Base-by-base conservation (phyloP, 2,329 filamentous ascomycete genomes). In the Penicillium vulpinum region DNA sequence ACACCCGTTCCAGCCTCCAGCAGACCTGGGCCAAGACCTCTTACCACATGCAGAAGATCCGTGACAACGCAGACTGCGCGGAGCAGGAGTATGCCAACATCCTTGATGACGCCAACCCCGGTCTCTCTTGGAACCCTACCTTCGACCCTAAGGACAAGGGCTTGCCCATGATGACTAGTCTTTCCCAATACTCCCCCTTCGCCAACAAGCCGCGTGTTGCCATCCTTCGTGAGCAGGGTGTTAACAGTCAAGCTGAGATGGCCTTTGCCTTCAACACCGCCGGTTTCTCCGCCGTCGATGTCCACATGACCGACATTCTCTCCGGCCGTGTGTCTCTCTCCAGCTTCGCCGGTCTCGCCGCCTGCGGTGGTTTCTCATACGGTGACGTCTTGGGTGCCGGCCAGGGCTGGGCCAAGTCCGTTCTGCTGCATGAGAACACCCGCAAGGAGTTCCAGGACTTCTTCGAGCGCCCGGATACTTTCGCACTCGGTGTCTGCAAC, bases 211-310 rank as follows among this genome's bases (percentile, higher is more conserved):
- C 90, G 1, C 86, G 87, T 31, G 92, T 99, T 24, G 94, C 94
- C 41, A 96, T 99, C 66, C 85, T 99, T 22, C 85, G 94, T 70
- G 94, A 97, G 75, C 92, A 97, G 74, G 94, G 94, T 73, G 91
- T 96, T 64, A 97, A 99, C 77, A 91, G 92, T 40, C 86, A 97
- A 68, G 88, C 91, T n/a, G 94, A 99, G 75, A 96, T 99, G 91
- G 94, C 94, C 1, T 97, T 96, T 70, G 92, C 92, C 47, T 97
- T 97, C 82, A 87, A 89, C 63, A 87, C 87, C 35, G 93, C 94
- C 41, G 93, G 93, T 36, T 97, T 97, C 78, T 88, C 92, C 48
- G 86, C 92, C 15, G 85, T 97, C 45, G 93, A 99, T 70, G 88
- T 97, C 1, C 93, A 97, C 81, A 97, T 99, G 94, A 94, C 89